Base-by-base conservation (phyloP, 805 yeast species). In the Candida alai region DNA sequence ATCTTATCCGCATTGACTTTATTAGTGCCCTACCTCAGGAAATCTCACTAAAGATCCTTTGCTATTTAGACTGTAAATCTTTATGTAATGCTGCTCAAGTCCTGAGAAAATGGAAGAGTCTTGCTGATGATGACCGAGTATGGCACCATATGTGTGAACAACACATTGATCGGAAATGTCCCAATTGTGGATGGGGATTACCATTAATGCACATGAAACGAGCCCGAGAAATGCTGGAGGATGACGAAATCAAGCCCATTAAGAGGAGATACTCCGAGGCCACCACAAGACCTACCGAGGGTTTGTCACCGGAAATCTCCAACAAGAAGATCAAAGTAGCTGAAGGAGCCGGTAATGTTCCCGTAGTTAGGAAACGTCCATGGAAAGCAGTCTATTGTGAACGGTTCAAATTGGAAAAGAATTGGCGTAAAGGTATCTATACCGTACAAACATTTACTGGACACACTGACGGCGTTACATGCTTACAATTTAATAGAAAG, bases 81-180 rank as follows among this genome's bases (percentile, higher is more conserved):
- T 70, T 93, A 28, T 89, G 97, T 57, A 80, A 76, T 45, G 96
- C 97, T 0, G 95, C 97, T 0, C 94, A 84, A 61, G 98, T 93
- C 2, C 83, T 89, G 20, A 75, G 78, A 34, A 76, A 74, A 34
- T 93, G 98, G 98, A 80, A 85, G 54, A 65, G 66, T 37, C 65
- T 93, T 39, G 97, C 98, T 1, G 96, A 93, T 58, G 97, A 90
- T 54, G 97, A 93, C 52, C 65, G 94, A 32, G 97, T 93, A 3
- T 93, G 98, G 98, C 93, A 90, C 55, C 89, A 90, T 46, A 82
- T 93, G 88, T 93, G 98, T 54, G 96, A 88, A 55, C 98, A 93
- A 61, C 98, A 93, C 58, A 93, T 93, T 36, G 98, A 93, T 61
- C 73, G 95, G 40, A 93, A 93, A 58, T 93, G 98, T 63, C 95